These are phyloP conservation scores for Chlorella sp. DNA, from an alignment of 139 green algal genomes.

Conservation along the genomic window DNA sequence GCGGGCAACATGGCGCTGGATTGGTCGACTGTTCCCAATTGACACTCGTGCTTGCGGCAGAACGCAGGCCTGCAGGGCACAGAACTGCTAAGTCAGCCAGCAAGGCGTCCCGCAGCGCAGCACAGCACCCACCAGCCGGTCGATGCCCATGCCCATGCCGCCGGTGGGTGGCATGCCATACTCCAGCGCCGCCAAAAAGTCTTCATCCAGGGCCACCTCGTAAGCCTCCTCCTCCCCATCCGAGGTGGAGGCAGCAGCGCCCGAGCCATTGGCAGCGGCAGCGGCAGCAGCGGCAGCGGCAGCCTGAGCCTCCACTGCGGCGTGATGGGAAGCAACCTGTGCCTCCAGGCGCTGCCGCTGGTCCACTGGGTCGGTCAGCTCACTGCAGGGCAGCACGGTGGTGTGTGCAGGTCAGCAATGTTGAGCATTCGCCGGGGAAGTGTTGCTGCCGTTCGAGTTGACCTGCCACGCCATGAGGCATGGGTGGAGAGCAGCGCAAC, in stretches of 20 bases:
- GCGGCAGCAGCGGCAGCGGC: conserved; percentile 19
- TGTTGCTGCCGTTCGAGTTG: no score
- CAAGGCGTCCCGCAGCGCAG: conserved; percentile 27
- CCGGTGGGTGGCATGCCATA: conserved; percentile 97
- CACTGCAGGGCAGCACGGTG: conserved; percentile 36
- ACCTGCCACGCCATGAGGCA: no score
- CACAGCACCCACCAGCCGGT: conserved; percentile 74
- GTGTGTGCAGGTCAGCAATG: background rate
- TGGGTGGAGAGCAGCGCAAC: no score
- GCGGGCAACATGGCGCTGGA: no score
- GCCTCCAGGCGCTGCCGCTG: conserved; percentile 92
- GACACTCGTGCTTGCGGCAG: no score
- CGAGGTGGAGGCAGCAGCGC: background rate
- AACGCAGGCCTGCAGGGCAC: no score
- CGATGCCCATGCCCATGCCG: conserved; percentile 98
- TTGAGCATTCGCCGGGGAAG: no score
- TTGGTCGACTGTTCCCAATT: no score
- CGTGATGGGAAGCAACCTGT: conserved; percentile 67
- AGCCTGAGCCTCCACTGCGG: conserved; percentile 28
- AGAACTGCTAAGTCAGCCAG: no score
- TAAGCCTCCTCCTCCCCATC: conserved; percentile 77
- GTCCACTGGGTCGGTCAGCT: conserved; percentile 97
- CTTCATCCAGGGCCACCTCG: conserved; percentile 91
- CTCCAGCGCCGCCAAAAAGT: conserved; percentile 97
- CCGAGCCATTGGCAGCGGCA: background rate